Evolutionary conservation across 352 stramenopile genomes (phyloP), one percentile per base, ranked within the genome.

Genomic region (Pythium monospermum): DNA sequence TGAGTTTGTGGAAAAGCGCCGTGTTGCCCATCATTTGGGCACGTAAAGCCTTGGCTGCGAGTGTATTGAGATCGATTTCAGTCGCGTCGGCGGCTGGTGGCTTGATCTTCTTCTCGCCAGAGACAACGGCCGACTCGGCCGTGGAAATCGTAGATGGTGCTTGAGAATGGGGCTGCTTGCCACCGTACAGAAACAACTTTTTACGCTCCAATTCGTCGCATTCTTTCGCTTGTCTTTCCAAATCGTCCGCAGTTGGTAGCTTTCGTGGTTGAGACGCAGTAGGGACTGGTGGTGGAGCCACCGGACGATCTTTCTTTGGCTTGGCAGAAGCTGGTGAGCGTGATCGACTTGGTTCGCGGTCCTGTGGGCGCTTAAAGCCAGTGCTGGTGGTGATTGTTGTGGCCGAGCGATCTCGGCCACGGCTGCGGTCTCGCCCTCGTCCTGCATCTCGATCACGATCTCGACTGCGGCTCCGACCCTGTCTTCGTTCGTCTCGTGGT

Each of bases 1-100:
- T 92, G 41, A 91, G 63, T 28, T 71, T 78, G 27, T 73, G 64
- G 58, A 94, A 94, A 8, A 87, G 35, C 33, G 69, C 64, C 12
- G 66, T 79, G 33, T 94, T 91, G 35, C 83, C 83, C 68, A 85
- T 79, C 75, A 92, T 94, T 26, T 94, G 83, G 15, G 83, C 83
- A 18, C 79, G 67, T 30, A 94, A 63, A 0, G 83, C 83, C 53
- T 70, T 79, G 7, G 83, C 83, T 23, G 83, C 83, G 2, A 94
- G 53, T 46, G 90, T 91, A 61, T 94, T 94, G 3, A 94, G 53
- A 26, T 87, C 75, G 5, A 71, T 49, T 1, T 68, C 50, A n/a
- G n/a, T n/a, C n/a, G n/a, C n/a, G 19, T 50, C 36, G 31, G 25
- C 50, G 42, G 8, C n/a, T 38, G 36, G 48, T 32, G n/a, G 19